Evolutionary conservation across 2,329 filamentous ascomycete species (phyloP).

Genomic region (Claviceps sp.): DNA sequence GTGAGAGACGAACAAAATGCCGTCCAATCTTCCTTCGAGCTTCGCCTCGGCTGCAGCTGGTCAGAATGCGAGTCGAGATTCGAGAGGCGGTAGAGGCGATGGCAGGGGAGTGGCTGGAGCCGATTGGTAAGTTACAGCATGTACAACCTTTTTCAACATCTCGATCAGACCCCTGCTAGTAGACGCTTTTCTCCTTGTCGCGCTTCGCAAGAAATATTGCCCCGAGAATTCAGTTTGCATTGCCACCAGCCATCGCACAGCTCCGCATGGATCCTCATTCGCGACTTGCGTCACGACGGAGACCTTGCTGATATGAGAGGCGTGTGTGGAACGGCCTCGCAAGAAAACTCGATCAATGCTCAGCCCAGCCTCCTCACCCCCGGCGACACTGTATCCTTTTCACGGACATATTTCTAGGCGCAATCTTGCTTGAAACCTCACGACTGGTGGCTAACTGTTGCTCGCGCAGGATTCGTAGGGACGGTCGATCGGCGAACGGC

Average conservation of each 20-base stretch:
- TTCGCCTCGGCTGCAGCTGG: constrained; percentile 75
- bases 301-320: not conserved
- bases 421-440: not conserved
- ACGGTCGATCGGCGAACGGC: constrained; percentile 45
- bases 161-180: not conserved
- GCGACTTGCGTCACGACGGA: not conserved
- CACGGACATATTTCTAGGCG: not conserved
- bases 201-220: not conserved
- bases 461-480: constrained; percentile 40
- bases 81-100: constrained; percentile 44
- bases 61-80: constrained; percentile 50
- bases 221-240: not conserved
- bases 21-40: constrained; percentile 66
- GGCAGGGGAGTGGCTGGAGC: constrained; percentile 43
- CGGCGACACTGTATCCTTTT: not conserved
- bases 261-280: not conserved
- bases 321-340: not conserved
- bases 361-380: not conserved
- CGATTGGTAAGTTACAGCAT: constrained; percentile 52
- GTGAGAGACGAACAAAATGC: constrained; percentile 32
- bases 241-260: not conserved
- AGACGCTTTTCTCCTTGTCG: not conserved
- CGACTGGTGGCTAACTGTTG: not conserved
- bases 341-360: not conserved
- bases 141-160: not conserved